Conservation (phyloP, 2,329 filamentous ascomycete genomes). For the Botrytis tulipae region DNA sequence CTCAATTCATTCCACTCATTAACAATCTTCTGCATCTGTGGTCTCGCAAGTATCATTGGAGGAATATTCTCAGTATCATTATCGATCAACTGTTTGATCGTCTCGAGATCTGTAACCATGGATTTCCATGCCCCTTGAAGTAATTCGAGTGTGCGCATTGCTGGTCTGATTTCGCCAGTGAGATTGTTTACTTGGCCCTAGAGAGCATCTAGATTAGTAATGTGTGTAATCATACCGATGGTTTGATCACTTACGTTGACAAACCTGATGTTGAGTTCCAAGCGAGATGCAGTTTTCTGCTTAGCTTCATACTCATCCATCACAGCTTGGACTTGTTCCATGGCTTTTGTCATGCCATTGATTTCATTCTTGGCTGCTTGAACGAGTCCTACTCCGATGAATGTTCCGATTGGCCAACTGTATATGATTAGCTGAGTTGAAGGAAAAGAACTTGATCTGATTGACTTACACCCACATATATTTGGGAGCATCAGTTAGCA, state of each 20-base stretch:
- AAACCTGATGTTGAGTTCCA: conserved; percentile 6
- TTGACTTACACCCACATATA: conserved; percentile 10
- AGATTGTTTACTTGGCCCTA: background rate
- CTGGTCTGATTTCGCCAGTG: background rate
- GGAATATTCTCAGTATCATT: background rate
- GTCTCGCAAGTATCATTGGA: conserved; percentile 5
- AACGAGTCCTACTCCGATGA: background rate
- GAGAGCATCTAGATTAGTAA: accelerated
- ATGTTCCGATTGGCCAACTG: background rate
- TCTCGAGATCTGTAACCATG: conserved; percentile 4
- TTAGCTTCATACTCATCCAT: conserved; percentile 7
- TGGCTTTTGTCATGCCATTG: background rate
- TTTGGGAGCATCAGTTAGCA: background rate
- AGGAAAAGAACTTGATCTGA: too few relatives aligned
- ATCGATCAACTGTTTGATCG: background rate
- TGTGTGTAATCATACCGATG: too few relatives aligned
- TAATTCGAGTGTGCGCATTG: conserved; percentile 2
- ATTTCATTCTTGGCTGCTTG: background rate
- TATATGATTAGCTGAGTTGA: background rate
- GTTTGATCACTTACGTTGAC: background rate
- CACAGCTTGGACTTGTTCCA: background rate
- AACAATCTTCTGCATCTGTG: background rate
- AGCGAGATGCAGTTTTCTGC: conserved; percentile 4
- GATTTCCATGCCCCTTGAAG: conserved; percentile 4
- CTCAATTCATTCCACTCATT: conserved; percentile 10